Base-by-base conservation (phyloP, 75 land plant genomes). In the Isoetes taiwanensis region DNA sequence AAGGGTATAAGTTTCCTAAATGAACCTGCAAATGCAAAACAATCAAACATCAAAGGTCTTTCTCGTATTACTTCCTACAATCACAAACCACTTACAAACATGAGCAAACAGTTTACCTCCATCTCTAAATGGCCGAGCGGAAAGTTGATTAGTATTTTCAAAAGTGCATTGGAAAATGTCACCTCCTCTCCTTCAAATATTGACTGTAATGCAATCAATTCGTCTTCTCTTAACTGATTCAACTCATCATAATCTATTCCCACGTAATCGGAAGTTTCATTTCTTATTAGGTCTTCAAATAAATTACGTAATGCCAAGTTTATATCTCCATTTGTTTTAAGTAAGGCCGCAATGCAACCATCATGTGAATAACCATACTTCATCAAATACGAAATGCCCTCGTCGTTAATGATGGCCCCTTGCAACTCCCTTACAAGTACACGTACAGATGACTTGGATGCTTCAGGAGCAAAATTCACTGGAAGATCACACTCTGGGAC, bases 381-480 rank as follows among this genome's bases (percentile, higher is more conserved):
- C 23, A 28, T 46, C 31, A 69, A 32, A 11, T 38, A 25, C 2
- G 28, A 33, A 17, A 62, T 35, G 26, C 64, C 52, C 32, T 26
- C 23, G 28, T 41, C n/a, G n/a, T n/a, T n/a, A n/a, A n/a, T n/a
- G n/a, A n/a, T n/a, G n/a, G n/a, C n/a, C 4, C 8, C 67, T 5
- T 32, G 48, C 17, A 34, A 54, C n/a, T 37, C 38, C 27, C 59
- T 64, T 39, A 63, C 56, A 30, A 69, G 28, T 25, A 69, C 68
- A 5, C 59, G 72, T 17, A 69, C 72, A n/a, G 68, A 52, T 30
- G 69, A 43, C 33, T 69, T 69, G 41, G 72, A 69, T 14, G 72
- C 56, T 42, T 64, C 56, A 2, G 72, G 57, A 34, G 72, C 68
- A 56, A 69, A 69, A 41, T 64, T 64, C 17, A 30, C 30, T 23